Base-by-base conservation (phyloP, 2,329 filamentous ascomycete genomes). In the Hypoxylon sp. region DNA sequence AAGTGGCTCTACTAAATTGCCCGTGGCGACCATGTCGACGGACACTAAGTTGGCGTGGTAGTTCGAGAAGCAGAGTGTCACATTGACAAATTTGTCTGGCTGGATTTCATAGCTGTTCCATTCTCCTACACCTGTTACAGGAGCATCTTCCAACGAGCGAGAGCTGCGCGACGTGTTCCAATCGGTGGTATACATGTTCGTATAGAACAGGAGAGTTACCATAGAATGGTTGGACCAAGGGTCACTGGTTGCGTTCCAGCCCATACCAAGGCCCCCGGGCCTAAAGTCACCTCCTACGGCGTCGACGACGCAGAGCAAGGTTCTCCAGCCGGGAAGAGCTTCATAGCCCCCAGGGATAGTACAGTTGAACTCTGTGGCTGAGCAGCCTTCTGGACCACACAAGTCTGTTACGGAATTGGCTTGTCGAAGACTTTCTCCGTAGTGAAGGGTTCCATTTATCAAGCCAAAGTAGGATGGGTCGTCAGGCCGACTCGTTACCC, bases 41-140 rank as follows among this genome's bases (percentile, higher is more conserved):
- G 20, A 51, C 42, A 49, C 48, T n/a, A 59, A 44, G 2, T 46
- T 56, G 13, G 70, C 13, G 6, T 58, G 42, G 30, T 53, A 64
- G 2, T 14, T 60, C 14, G 51, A 56, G n/a, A 69, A 70, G 48
- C 70, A 72, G 11, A 72, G 22, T 27, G 37, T 63, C 3, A 59
- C 57, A 22, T 72, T 72, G 17, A 68, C 11, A n/a, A 65, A 50
- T 10, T 40, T 5, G 11, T 61, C 51, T 1, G 31, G 8, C 20
- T 25, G 14, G 4, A 50, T 42, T 14, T 62, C 49, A 22, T 61
- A 67, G n/a, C 60, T 72, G 14, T 40, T 44, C 69, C 66, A 72
- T 44, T 72, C 69, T 4, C 59, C 20, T 20, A 46, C 60, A 0
- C 3, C n/a, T 6, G 14, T 31, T 2, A 20, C 33, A 3, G 7